These are phyloP conservation scores for Withania somnifera DNA, from an alignment of 305 asterid genomes.

Conservation along the genomic window DNA sequence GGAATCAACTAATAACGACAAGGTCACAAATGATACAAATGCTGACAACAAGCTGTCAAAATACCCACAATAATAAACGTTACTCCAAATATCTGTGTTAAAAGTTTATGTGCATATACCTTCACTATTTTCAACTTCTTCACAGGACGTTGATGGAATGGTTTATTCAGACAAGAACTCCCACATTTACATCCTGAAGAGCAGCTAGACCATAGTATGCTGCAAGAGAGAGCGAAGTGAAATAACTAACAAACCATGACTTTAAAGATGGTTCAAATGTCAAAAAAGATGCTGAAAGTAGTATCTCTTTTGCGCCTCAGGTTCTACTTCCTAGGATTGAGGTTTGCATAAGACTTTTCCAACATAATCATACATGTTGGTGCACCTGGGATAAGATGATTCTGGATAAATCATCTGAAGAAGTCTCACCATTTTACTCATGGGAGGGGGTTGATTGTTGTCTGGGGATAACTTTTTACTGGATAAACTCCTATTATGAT, in stretches of 20 bases:
- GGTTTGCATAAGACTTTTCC: neutral
- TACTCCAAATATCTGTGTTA: neutral
- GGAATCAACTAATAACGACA: neutral
- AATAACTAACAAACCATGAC: neutral
- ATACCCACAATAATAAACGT: neutral
- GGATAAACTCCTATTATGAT: neutral
- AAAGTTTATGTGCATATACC: constrained; percentile 33
- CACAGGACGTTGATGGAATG: constrained; percentile 79
- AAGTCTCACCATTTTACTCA: neutral
- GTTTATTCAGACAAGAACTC: constrained; percentile 72
- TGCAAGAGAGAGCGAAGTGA: constrained; percentile 22
- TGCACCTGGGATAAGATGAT: neutral
- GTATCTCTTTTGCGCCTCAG: neutral
- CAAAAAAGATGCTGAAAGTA: neutral
- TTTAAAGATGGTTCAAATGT: neutral
- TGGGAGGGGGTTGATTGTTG: neutral
- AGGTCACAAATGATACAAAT: neutral
- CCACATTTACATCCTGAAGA: constrained; percentile 88
- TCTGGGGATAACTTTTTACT: neutral
- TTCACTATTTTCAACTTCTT: constrained; percentile 80
- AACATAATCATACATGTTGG: neutral
- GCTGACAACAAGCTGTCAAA: neutral
- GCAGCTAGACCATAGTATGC: constrained; percentile 85
- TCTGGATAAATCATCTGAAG: neutral
- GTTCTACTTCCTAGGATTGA: neutral